These are phyloP conservation scores for Cystobasidium ongulense DNA, from an alignment of 768 basidiomycete species.

Conservation along the genomic window DNA sequence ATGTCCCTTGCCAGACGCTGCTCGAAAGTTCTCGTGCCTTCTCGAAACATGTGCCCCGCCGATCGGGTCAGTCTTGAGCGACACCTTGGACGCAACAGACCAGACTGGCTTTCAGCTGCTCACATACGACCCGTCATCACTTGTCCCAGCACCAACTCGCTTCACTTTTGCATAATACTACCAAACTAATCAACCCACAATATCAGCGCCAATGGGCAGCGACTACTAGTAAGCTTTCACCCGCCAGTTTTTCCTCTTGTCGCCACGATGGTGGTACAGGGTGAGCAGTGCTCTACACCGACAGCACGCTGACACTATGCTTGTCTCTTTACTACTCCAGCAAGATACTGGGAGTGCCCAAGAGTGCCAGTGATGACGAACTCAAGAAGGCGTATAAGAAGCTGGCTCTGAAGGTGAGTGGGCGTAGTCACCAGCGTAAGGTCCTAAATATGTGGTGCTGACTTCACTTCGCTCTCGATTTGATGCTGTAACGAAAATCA, in stretches of 20 bases:
- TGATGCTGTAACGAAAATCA: conserved; percentile 60
- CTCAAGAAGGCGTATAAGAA: conserved; percentile 95
- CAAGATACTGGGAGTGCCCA: conserved; percentile 53
- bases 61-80: background rate
- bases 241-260: too few relatives aligned
- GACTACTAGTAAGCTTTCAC: conserved; percentile 31
- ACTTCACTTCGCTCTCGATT: background rate
- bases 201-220: conserved; percentile 2
- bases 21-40: conserved; percentile 1
- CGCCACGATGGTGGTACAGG: background rate
- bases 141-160: too few relatives aligned
- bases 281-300: background rate
- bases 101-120: background rate
- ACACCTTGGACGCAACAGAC: background rate
- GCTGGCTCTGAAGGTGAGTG: conserved; percentile 48
- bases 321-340: background rate
- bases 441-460: background rate
- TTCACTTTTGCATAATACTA: too few relatives aligned
- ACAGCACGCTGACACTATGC: background rate
- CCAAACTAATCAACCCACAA: too few relatives aligned
- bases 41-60: background rate
- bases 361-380: conserved; percentile 63
- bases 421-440: background rate
- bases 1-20: background rate
- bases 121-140: background rate